Conservation (phyloP, 768 basidiomycete genomes). For the Mycena belliarum region DNA sequence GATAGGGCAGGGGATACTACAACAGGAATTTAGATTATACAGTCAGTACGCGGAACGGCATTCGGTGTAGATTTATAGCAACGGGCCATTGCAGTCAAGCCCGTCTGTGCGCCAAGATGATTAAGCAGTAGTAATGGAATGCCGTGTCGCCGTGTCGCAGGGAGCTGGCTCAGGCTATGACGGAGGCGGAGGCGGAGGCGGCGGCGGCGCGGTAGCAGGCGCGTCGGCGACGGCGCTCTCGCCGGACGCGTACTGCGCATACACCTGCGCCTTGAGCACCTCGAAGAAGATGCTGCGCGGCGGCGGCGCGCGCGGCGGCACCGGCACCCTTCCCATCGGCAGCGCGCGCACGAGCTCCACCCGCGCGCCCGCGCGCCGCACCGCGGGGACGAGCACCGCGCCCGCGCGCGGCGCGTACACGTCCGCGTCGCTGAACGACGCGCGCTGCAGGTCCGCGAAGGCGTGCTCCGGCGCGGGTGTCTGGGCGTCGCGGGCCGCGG, state of each 20-base stretch:
- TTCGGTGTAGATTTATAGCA: no score
- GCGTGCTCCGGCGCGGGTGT: neutral
- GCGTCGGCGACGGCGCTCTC: conserved; percentile 1
- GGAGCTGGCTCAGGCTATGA: neutral
- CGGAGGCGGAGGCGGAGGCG: no score
- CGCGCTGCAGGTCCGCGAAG: conserved; percentile 1
- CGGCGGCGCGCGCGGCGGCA: conserved; percentile 2
- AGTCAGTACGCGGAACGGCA: no score
- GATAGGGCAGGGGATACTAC: no score
- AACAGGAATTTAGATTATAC: no score
- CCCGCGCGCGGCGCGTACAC: neutral
- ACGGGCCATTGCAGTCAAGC: no score
- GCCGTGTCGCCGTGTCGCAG: neutral
- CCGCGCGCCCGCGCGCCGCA: neutral
- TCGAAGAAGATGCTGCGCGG: conserved; percentile 17
- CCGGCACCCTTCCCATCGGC: neutral
- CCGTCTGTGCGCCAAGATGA: neutral
- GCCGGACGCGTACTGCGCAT: conserved; percentile 8
- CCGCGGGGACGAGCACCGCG: neutral
- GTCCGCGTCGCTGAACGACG: neutral
- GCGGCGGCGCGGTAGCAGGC: neutral
- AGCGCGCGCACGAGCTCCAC: conserved; percentile 7
- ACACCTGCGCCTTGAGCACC: conserved; percentile 7
- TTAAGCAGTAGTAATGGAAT: neutral
- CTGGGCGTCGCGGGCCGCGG: no score